Evolutionary conservation across 257 asterid genomes (phyloP).

Genomic region (Penstemon eatonii): DNA sequence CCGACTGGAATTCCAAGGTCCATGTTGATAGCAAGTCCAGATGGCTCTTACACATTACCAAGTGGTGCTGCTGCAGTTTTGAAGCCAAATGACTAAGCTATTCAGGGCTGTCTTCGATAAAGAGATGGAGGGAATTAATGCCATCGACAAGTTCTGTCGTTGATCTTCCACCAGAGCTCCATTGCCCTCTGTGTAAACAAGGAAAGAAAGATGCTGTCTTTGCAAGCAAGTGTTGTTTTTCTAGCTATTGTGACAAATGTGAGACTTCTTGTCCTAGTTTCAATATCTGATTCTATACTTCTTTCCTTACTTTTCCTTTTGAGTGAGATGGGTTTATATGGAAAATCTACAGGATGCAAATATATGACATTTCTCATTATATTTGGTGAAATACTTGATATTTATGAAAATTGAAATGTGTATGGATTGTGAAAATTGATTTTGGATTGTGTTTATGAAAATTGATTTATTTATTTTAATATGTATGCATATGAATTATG

Average conservation of each 20-base stretch:
- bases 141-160: slow-evolving; percentile 83
- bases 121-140: slow-evolving; percentile 92
- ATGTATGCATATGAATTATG: no score
- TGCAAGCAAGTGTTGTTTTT: slow-evolving; percentile 95
- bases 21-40: slow-evolving; percentile 92
- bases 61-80: slow-evolving; percentile 88
- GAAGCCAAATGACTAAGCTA: slow-evolving; percentile 85
- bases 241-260: slow-evolving; percentile 95
- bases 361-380: not conserved
- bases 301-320: slow-evolving; percentile 4
- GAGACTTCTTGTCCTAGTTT: slow-evolving; percentile 38
- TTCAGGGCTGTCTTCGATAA: slow-evolving; percentile 93
- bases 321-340: slow-evolving; percentile 3
- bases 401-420: no score
- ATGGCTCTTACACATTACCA: slow-evolving; percentile 93
- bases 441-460: no score
- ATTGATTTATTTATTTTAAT: no score
- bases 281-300: not conserved
- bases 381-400: not conserved
- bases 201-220: slow-evolving; percentile 98
- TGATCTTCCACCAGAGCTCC: slow-evolving; percentile 92
- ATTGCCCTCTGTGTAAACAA: slow-evolving; percentile 95
- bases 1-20: slow-evolving; percentile 99
- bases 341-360: slow-evolving; percentile 4
- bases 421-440: no score